These are phyloP conservation scores for Penstemon newberryi DNA, from an alignment of 257 asterid species.

Conservation along the genomic window DNA sequence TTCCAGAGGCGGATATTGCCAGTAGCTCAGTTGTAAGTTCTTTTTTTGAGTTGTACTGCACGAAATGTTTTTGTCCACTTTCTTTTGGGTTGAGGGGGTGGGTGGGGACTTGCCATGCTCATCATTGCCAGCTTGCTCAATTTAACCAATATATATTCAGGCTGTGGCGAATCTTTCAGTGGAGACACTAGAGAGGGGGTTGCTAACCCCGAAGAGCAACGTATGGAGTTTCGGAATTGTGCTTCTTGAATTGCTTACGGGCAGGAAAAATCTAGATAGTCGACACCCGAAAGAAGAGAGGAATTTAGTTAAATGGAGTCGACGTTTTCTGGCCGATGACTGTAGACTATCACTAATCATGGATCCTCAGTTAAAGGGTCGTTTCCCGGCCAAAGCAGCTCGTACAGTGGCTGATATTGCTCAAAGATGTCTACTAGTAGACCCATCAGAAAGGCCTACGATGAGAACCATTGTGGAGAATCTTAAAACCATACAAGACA, in stretches of 20 bases:
- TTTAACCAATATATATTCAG: slow-evolving; percentile 38
- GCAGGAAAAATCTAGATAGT: slow-evolving; percentile 72
- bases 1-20: too few species aligned
- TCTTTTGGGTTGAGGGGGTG: neutral
- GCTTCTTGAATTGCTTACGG: slow-evolving; percentile 89
- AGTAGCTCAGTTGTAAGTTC: slow-evolving; percentile 37
- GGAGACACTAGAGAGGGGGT: slow-evolving; percentile 83
- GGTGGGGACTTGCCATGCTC: neutral
- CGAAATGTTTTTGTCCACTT: neutral
- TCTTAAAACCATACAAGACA: slow-evolving; percentile 71
- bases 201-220: slow-evolving; percentile 87
- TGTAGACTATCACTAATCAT: slow-evolving; percentile 76
- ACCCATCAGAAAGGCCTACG: slow-evolving; percentile 88
- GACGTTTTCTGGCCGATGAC: slow-evolving; percentile 82
- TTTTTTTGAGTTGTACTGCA: neutral
- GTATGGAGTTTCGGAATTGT: slow-evolving; percentile 93
- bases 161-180: slow-evolving; percentile 76
- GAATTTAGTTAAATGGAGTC: slow-evolving; percentile 83
- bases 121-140: slow-evolving; percentile 16
- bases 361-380: slow-evolving; percentile 89
- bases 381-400: slow-evolving; percentile 83
- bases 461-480: slow-evolving; percentile 84
- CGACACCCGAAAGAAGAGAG: slow-evolving; percentile 83
- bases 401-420: slow-evolving; percentile 83
- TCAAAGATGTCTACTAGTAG: slow-evolving; percentile 78